Evolutionary conservation across 345 rosid species (phyloP), one percentile per base, ranked within the genome.

Genomic region (Cochlearia excelsa): DNA sequence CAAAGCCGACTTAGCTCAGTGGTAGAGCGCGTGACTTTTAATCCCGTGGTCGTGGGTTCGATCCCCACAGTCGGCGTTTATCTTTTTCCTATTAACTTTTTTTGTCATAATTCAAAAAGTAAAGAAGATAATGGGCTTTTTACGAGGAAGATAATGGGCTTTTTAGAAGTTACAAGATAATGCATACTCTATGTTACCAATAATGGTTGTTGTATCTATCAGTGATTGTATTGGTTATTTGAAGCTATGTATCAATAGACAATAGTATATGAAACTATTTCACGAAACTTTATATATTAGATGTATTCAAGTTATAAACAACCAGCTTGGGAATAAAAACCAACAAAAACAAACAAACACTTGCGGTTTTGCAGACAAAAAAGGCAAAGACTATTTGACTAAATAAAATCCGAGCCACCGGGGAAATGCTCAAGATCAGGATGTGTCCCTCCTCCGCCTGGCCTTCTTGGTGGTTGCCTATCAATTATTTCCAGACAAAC

Each of bases 11-110:
- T 82, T 85, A 79, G 88, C 92, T 85, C 84, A 85, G 86, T 29
- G 86, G 86, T 82, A 85, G 84, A 85, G 86, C 88, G 84, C 40
- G 40, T 37, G 40, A 37, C 40, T 37, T 37, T 37, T 37, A 37
- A 37, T 37, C 40, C 40, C 40, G 66, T 85, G 86, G 88, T 67
- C 88, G 88, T 81, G 86, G 84, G 88, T 85, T 85, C 88, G 86
- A 82, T 76, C 75, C 82, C 83, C 84, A 82, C 84, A 81, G 88
- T 65, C 80, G 83, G 88, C 86, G 86, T 37, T 37, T 6, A 34
- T 34, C 37, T 34, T 34, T 34, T 34, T 34, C 37, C 37, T 34
- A 34, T 3, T 33, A 33, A n/a, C n/a, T n/a, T n/a, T n/a, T n/a
- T n/a, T n/a, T n/a, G n/a, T n/a, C n/a, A n/a, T n/a, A n/a, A n/a